Base-by-base conservation (phyloP, 2,329 filamentous ascomycete species). In the Botrytis deweyae region DNA sequence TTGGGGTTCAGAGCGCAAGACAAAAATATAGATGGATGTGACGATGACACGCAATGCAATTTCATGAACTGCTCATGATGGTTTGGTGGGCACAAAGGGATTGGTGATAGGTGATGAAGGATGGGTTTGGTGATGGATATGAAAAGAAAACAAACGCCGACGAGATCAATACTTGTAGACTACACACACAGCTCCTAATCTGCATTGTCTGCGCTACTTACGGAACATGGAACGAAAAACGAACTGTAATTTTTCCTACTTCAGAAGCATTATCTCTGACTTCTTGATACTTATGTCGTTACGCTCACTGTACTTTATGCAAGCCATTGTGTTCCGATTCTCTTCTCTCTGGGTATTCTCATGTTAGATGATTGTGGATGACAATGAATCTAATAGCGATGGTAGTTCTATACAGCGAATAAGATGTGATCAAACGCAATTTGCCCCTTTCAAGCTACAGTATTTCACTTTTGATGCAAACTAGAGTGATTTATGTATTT, bases 41-140 rank as follows among this genome's bases (percentile, higher is more conserved):
- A 69, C 14, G 38, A 69, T 33, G 49, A 69, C 12, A 58, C 66
- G 49, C 49, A 69, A 69, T 69, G 49, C 49, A 69, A 69, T 69
- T 69, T 42, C 49, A 69, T 69, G 49, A 69, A 18, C 38, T 58
- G 49, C 20, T 58, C 49, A 58, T 58, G 49, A 69, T 69, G 49
- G 49, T 58, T 58, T 58, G 18, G 66, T 33, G 38, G 66, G 18
- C 66, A 69, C n/a, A 69, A 69, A 69, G 36, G 49, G 49, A 42
- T 33, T 25, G 66, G 25, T 69, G 66, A 69, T 58, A 9, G 64
- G 29, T 66, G 64, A 52, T 66, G 63, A 66, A 25, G 22, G 16
- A 63, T 63, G 20, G 46, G 42, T 20, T 46, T 65, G 62, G 65
- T 52, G 65, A 68, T 68, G 65, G 49, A 68, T 42, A 58, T 58